Conservation (phyloP, 495 filamentous ascomycete species). For the Chaetomidium leptoderma region DNA sequence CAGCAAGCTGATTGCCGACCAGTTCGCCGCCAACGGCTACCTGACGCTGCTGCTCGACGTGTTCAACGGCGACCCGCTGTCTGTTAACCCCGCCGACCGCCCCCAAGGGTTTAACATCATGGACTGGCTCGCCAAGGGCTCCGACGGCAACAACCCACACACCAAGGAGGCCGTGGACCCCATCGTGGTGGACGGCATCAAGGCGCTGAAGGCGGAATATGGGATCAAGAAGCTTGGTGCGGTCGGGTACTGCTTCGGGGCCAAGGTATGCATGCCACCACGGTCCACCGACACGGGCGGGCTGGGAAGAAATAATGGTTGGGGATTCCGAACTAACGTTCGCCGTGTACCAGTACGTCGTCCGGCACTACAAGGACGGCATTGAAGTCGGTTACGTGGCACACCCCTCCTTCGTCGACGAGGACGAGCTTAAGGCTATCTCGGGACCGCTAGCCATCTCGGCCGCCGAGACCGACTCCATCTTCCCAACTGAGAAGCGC, state of each 20-base stretch:
- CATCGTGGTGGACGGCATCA: slow-evolving; percentile 46
- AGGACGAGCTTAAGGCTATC: slow-evolving; percentile 70
- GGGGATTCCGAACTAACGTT: not conserved
- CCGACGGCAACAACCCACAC: slow-evolving; percentile 54
- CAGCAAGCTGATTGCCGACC: slow-evolving; percentile 74
- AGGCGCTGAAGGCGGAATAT: slow-evolving; percentile 44
- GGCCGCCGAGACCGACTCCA: slow-evolving; percentile 71
- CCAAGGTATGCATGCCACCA: slow-evolving; percentile 44
- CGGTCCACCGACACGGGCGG: not conserved
- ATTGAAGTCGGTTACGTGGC: slow-evolving; percentile 63
- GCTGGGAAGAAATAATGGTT: not conserved
- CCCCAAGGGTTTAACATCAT: slow-evolving; percentile 55
- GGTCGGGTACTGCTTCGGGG: slow-evolving; percentile 78
- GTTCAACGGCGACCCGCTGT: slow-evolving; percentile 66
- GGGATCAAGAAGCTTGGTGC: slow-evolving; percentile 64
- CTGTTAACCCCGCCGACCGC: slow-evolving; percentile 52
- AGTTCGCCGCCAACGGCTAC: slow-evolving; percentile 78
- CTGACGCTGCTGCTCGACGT: slow-evolving; percentile 70
- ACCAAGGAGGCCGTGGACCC: slow-evolving; percentile 52
- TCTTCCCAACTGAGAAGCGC: slow-evolving; percentile 74
- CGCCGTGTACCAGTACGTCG: slow-evolving; percentile 36
- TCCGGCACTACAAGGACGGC: slow-evolving; percentile 44
- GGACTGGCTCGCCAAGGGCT: slow-evolving; percentile 54
- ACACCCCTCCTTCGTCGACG: slow-evolving; percentile 71
- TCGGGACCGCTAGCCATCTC: slow-evolving; percentile 69